Conservation (phyloP, 257 asterid species). For the Solanum megistacrolobum region DNA sequence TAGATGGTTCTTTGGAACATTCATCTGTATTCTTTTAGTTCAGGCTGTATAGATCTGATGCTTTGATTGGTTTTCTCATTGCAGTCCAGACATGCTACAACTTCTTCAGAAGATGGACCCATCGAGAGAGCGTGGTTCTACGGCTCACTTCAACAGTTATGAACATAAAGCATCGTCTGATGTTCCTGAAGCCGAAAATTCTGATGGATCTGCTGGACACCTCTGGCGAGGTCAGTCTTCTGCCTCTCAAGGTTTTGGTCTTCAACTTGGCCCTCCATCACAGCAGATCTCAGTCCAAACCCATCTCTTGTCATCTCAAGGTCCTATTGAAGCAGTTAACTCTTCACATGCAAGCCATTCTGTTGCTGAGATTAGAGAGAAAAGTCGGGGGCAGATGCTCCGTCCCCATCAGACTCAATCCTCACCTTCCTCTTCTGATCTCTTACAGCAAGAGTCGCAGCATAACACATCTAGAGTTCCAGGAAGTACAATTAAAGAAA, state of each 20-base stretch:
- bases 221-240: conserved; percentile 44
- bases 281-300: conserved; percentile 36
- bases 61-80: conserved; percentile 2
- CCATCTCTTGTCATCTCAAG: conserved; percentile 33
- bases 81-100: conserved; percentile 85
- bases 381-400: conserved; percentile 14
- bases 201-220: conserved; percentile 43
- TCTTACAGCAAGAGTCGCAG: conserved; percentile 12
- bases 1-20: not conserved
- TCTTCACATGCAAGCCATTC: conserved; percentile 25
- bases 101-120: conserved; percentile 89
- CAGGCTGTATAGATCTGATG: not conserved
- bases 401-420: conserved; percentile 29
- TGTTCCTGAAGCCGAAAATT: conserved; percentile 32
- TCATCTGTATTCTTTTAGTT: not conserved
- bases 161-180: conserved; percentile 38
- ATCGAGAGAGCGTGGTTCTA: conserved; percentile 32
- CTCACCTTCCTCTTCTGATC: conserved; percentile 23
- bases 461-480: conserved; percentile 25
- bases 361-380: conserved; percentile 36
- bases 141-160: conserved; percentile 27
- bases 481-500: conserved; percentile 22
- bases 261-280: conserved; percentile 93
- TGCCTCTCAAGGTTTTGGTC: conserved; percentile 72
- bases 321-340: conserved; percentile 19